Evolutionary conservation across 2,329 filamentous ascomycete genomes (phyloP), one percentile per base, ranked within the genome.

Genomic region (Fusarium sp.): DNA sequence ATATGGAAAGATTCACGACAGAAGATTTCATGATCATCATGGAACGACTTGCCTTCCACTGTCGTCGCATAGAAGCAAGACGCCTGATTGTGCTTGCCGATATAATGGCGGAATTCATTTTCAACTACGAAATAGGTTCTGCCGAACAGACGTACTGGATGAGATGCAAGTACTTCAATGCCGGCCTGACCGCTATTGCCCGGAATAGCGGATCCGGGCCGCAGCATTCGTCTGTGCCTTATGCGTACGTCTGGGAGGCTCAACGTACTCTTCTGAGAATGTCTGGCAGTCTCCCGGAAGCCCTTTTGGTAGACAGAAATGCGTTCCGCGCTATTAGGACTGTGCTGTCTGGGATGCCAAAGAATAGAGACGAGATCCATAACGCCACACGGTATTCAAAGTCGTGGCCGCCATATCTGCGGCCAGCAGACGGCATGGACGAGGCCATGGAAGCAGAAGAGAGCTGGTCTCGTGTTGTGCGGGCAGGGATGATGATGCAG

Each of bases 391-490:
- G 88, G 35, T 85, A 89, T 63, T 82, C 83, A 5, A 83, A 85
- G 56, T 85, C 84, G 5, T 92, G 90, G 90, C 90, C 90, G 15
- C 90, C 90, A 1, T 91, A 90, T 80, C 82, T 89, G 62, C 83
- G 85, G 42, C 84, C 87, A 17, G 85, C 87, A 65, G 88, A 92
- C 75, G 90, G 90, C 3, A 87, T 89, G 69, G 90, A 92, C 77
- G 90, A 90, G 72, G 83, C 82, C 57, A 83, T 85, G 57, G 83
- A 84, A 10, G 82, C 82, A 3, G 84, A 88, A 50, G 87, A 90
- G 32, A 87, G 88, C 66, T 83, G 86, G 72, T 90, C 88, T 63
- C 84, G 89, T 60, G 85, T 86, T 45, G 84, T 88, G 14, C 84
- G 83, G 66, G 89, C 88, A 2, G 86, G 89, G 10, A 80, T 85